These are phyloP conservation scores for Amphibolis antarctica DNA, from an alignment of 106 monocot species.

Conservation along the genomic window DNA sequence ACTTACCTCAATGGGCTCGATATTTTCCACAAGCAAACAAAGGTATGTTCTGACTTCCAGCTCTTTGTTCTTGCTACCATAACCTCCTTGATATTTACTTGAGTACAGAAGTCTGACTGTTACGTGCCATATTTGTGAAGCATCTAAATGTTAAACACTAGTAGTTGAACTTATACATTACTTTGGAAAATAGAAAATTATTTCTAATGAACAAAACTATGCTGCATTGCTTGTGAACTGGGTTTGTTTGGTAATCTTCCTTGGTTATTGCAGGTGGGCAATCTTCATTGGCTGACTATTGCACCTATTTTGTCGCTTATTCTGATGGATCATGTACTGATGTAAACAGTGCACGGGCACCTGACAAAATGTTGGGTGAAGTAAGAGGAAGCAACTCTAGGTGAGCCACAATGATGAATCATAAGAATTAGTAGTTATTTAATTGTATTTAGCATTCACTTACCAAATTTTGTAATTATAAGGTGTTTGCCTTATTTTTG, in stretches of 20 bases:
- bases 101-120: no score
- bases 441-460: neutral
- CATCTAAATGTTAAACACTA: no score
- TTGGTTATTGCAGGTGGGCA: conserved; percentile 70
- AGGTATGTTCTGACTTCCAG: conserved; percentile 31
- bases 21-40: conserved; percentile 93
- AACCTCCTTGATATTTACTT: neutral
- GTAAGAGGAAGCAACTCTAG: conserved; percentile 90
- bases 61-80: neutral
- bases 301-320: conserved; percentile 97
- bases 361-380: conserved; percentile 96
- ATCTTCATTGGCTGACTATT: conserved; percentile 97
- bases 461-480: no score
- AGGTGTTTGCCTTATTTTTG: neutral
- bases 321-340: conserved; percentile 99
- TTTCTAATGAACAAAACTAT: neutral
- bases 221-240: no score
- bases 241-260: neutral
- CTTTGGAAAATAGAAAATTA: neutral
- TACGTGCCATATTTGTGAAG: no score
- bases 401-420: conserved; percentile 23
- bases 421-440: neutral
- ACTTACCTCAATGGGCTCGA: conserved; percentile 85
- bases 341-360: conserved; percentile 71
- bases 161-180: no score